A percentile compares a stretch with the other conserved stretches of the same genome.
phyloP scores from a whole-genome alignment of 192 early-diverging fungal species.

The Thamnidium elegans region DNA sequence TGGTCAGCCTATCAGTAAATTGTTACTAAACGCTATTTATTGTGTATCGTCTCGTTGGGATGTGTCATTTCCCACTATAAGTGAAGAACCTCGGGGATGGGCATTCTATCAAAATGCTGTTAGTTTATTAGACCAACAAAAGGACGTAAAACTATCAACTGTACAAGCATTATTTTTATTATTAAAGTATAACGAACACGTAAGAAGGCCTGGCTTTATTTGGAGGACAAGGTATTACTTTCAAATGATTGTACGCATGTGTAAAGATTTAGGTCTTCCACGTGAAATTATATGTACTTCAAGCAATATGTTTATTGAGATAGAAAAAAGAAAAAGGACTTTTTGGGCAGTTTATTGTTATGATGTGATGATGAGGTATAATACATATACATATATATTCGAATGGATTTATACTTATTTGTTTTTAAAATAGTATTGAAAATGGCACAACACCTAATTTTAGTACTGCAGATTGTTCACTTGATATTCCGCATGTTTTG shows the following conservation, averaged over 20 bases:
- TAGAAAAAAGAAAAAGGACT: constrained; percentile 17
- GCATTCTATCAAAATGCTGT: constrained; percentile 14
- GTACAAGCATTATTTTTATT: constrained; percentile 45
- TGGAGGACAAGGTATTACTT: constrained; percentile 49
- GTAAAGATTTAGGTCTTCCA: constrained; percentile 6
- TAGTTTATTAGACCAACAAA: constrained; percentile 32
- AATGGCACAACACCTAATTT: constrained; percentile 8
- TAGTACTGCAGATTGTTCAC: neutral
- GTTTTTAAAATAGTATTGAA: constrained; percentile 8
- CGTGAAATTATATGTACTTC: neutral
- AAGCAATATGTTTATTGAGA: neutral
- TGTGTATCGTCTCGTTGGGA: constrained; percentile 10
- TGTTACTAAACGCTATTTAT: constrained; percentile 15
- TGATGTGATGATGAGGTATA: constrained; percentile 26
- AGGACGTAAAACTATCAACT: constrained; percentile 42
- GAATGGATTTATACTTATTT: neutral
- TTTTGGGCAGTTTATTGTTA: constrained; percentile 21
- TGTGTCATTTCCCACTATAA: neutral
- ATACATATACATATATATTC: neutral
- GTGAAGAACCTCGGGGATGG: constrained; percentile 15
- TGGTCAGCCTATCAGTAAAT: neutral
- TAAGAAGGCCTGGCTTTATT: constrained; percentile 43
- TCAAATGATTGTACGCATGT: constrained; percentile 14
- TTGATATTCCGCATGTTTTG: neutral
- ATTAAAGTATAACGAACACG: constrained; percentile 52